Evolutionary conservation across 371 early-diverging fungal genomes (phyloP).

Genomic region (Coemansia sp.): DNA sequence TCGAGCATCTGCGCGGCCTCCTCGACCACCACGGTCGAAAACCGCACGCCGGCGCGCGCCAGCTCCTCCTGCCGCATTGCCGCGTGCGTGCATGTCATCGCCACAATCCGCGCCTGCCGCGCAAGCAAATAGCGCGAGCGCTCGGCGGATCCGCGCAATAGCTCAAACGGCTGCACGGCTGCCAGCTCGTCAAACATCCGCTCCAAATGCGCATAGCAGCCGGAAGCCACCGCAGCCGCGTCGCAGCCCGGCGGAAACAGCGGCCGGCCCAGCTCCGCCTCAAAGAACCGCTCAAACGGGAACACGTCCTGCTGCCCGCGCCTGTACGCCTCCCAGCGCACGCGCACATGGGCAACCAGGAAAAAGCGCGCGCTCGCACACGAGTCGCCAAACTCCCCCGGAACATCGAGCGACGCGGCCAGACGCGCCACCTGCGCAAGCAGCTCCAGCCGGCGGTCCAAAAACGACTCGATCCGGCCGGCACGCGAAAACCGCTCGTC

Average conservation of each 20-base stretch:
- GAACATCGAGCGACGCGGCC: constrained; percentile 62
- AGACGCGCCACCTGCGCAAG: constrained; percentile 75
- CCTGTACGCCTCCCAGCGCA: constrained; percentile 75
- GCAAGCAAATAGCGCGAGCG: constrained; percentile 88
- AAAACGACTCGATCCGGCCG: constrained; percentile 88
- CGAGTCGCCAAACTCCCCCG: constrained; percentile 83
- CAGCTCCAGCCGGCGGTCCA: constrained; percentile 77
- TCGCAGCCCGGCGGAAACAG: not conserved
- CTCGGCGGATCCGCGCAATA: constrained; percentile 75
- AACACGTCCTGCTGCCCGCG: constrained; percentile 52
- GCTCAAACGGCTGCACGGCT: constrained; percentile 88
- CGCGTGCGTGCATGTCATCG: constrained; percentile 96
- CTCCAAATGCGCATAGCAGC: constrained; percentile 78
- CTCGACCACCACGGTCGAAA: constrained; percentile 95
- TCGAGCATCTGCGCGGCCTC: constrained; percentile 98
- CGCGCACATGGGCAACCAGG: constrained; percentile 68
- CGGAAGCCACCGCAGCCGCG: constrained; percentile 26
- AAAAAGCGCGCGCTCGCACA: constrained; percentile 95
- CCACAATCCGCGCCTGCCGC: constrained; percentile 93
- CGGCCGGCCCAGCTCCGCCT: constrained; percentile 4
- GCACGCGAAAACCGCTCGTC: constrained; percentile 83
- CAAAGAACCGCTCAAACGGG: constrained; percentile 81
- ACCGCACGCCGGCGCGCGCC: constrained; percentile 81
- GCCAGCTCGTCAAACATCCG: constrained; percentile 72
- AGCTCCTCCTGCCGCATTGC: constrained; percentile 86